Evolutionary conservation across 768 basidiomycete genomes (phyloP), one percentile per base, ranked within the genome.

Genomic region (Rhodosporidiobolus sp.): DNA sequence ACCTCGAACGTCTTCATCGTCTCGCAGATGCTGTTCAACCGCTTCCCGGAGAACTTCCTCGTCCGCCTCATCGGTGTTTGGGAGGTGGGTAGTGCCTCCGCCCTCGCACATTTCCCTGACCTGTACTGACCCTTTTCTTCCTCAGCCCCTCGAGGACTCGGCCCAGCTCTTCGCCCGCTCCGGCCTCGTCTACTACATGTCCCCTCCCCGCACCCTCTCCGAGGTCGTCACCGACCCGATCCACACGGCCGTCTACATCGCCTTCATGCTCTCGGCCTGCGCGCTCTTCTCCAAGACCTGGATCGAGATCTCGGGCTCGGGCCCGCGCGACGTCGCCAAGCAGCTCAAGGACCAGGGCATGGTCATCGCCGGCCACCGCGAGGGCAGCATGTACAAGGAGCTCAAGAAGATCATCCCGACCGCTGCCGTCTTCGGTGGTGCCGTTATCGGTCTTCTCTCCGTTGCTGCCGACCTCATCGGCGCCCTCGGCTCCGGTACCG

Each of bases 281-380:
- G 95, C 96, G 22, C 85, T 97, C 76, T 99, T 98, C 85, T 94
- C 92, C 80, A 98, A 98, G 86, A 97, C 95, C 1, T 99, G 96
- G 95, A 98, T 99, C 75, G 95, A 98, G 78, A 92, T 98, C 46
- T 97, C 94, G 4, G 95, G 96, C 24, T 90, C 89, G 65, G 93
- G 96, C 28, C 96, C 95, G 19, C 84, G 96, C 57, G 95, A 99
- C 78, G 88, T 99, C 67, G 96, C 96, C 38, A 95, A 94, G 82
- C 95, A 98, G 80, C 87, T 98, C 79, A 98, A 98, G 84, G 96
- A 98, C 76, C 95, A 97, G 81, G 90, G 92, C 77, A 94, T 97
- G 90, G 95, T 86, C 65, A 84, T 86, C 75, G 85, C 85, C 56
- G 85, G 92, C 69, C 94, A 97, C 81, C 90, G 94, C 77, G 96